These are phyloP conservation scores for Melastoma candidum DNA, from an alignment of 441 rosid genomes.

Conservation along the genomic window DNA sequence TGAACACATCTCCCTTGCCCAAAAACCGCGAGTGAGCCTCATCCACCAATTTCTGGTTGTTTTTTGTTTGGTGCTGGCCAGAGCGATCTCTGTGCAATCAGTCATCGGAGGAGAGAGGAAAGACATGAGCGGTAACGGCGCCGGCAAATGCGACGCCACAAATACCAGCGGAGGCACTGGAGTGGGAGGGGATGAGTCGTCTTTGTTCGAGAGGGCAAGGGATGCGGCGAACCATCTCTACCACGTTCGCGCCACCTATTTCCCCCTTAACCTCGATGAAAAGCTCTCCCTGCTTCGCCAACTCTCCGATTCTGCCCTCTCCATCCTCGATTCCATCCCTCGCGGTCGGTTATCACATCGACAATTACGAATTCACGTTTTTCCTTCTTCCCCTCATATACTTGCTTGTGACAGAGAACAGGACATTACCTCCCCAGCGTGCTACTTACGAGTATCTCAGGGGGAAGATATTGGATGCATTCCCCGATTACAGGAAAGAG, in stretches of 20 bases:
- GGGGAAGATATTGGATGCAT: conserved; percentile 63
- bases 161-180: too few relatives aligned
- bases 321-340: conserved; percentile 54
- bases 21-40: too few relatives aligned
- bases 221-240: conserved; percentile 42
- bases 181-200: too few relatives aligned
- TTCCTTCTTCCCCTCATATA: neutral
- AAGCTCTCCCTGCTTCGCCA: conserved; percentile 34
- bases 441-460: conserved; percentile 44
- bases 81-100: too few relatives aligned
- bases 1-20: too few relatives aligned
- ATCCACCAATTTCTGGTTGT: too few relatives aligned
- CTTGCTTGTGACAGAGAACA: conserved; percentile 28
- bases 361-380: neutral
- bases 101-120: too few relatives aligned
- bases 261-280: conserved; percentile 41
- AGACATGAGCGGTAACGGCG: too few relatives aligned
- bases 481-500: conserved; percentile 61
- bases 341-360: conserved; percentile 26
- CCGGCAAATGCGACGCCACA: too few relatives aligned
- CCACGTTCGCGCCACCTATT: conserved; percentile 41
- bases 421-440: conserved; percentile 42
- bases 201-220: conserved; percentile 26
- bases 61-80: too few relatives aligned
- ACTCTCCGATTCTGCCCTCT: conserved; percentile 45